Evolutionary conservation across 192 early-diverging fungal genomes (phyloP).

Genomic region (Coemansia sp.): DNA sequence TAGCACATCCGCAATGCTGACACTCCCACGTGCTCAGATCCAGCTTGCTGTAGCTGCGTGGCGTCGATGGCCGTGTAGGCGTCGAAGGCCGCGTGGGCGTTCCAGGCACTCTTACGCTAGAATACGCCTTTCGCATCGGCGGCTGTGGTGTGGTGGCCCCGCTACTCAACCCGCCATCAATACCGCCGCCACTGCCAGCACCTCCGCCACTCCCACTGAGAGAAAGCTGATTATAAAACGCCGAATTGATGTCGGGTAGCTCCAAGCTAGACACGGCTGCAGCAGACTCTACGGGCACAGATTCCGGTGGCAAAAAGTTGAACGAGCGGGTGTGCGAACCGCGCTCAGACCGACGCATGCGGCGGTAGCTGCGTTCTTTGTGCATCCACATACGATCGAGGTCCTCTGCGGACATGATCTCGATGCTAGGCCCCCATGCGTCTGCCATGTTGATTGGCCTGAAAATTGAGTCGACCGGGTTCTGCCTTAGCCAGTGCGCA

Average conservation of each 20-base stretch:
- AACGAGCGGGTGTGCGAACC: constrained; percentile 36
- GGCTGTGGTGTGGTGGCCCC: constrained; percentile 44
- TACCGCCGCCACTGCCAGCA: not conserved
- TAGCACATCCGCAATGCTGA: constrained; percentile 50
- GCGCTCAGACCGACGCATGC: constrained; percentile 50
- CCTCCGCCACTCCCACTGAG: not conserved
- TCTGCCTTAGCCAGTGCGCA: constrained; percentile 48
- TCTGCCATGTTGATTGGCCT: constrained; percentile 44
- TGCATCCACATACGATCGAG: constrained; percentile 53
- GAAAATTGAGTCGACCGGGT: constrained; percentile 43
- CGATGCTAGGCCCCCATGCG: constrained; percentile 50
- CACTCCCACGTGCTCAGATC: constrained; percentile 50
- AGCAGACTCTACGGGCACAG: constrained; percentile 21
- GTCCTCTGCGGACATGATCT: constrained; percentile 51
- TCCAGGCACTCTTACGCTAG: constrained; percentile 19
- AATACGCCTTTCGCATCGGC: constrained; percentile 14
- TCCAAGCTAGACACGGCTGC: constrained; percentile 14
- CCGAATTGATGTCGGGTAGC: constrained; percentile 39
- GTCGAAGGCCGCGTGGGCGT: constrained; percentile 44
- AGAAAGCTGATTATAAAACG: constrained; percentile 38
- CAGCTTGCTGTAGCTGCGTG: constrained; percentile 40
- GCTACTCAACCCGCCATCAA: constrained; percentile 31
- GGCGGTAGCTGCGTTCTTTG: constrained; percentile 51
- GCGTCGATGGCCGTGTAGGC: constrained; percentile 37
- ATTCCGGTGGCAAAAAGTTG: constrained; percentile 51